Conservation (phyloP, 495 filamentous ascomycete genomes). For the Gamarada debralockiae region DNA sequence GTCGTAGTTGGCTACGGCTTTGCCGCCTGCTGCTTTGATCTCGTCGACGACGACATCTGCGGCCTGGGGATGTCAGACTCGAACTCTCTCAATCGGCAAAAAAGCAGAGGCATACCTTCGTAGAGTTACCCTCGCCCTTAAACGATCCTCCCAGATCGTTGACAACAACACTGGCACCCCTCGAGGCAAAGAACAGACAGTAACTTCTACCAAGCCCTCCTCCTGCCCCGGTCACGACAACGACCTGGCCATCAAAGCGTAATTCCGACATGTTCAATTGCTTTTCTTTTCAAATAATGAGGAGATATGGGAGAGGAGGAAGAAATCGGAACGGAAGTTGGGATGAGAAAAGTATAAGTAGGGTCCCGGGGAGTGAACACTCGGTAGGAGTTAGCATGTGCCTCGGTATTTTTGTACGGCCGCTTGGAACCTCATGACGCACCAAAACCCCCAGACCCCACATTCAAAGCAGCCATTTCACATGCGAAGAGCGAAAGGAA, state of each 20-base stretch:
- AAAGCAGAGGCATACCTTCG: constrained; percentile 55
- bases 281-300: neutral
- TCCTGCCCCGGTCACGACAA: constrained; percentile 94
- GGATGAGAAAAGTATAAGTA: neutral
- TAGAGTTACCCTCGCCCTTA: constrained; percentile 87
- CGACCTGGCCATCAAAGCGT: constrained; percentile 93
- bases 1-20: constrained; percentile 98
- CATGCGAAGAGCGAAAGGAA: neutral
- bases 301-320: neutral
- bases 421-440: neutral
- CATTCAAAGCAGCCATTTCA: neutral
- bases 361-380: neutral
- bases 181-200: constrained; percentile 78
- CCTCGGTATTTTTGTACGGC: constrained; percentile 6
- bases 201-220: constrained; percentile 68
- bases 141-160: constrained; percentile 95
- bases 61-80: constrained; percentile 48
- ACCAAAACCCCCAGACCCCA: neutral
- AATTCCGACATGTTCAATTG: constrained; percentile 65
- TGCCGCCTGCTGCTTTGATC: constrained; percentile 87
- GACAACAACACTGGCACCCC: constrained; percentile 94
- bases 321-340: neutral
- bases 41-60: constrained; percentile 95
- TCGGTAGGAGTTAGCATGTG: neutral
- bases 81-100: neutral